phyloP scores from a whole-genome alignment of 768 basidiomycete species.

The Tephrocybe sp. region DNA sequence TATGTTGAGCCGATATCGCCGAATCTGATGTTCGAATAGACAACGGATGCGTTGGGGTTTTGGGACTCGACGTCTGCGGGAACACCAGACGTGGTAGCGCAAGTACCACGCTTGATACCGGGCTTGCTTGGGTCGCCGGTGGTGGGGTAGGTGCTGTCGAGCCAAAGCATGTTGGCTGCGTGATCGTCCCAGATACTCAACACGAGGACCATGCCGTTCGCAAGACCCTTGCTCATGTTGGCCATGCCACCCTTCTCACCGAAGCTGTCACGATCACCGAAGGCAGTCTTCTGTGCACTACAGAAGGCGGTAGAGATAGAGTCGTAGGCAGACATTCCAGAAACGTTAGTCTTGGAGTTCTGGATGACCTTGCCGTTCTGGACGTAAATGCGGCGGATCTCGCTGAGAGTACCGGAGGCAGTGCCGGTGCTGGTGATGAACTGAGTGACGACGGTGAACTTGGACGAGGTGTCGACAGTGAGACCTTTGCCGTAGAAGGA shows the following conservation, averaged over 20 bases:
- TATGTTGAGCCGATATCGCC: constrained; percentile 37
- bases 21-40: constrained; percentile 54
- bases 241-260: constrained; percentile 39
- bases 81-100: constrained; percentile 44
- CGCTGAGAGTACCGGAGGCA: constrained; percentile 44
- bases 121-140: constrained; percentile 30
- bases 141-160: constrained; percentile 50
- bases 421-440: constrained; percentile 49
- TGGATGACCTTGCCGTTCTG: constrained; percentile 51
- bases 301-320: constrained; percentile 49
- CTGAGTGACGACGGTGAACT: constrained; percentile 59
- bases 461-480: constrained; percentile 47
- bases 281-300: constrained; percentile 42
- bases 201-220: constrained; percentile 46
- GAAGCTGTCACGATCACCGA: constrained; percentile 47
- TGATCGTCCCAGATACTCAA: constrained; percentile 56
- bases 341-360: constrained; percentile 46
- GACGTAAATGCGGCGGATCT: constrained; percentile 55
- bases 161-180: constrained; percentile 54
- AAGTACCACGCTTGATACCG: constrained; percentile 50
- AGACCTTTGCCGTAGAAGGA: constrained; percentile 46
- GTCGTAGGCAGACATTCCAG: constrained; percentile 39
- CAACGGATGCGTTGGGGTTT: constrained; percentile 40
- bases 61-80: constrained; percentile 42
- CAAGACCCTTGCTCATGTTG: constrained; percentile 33